Conservation (phyloP, 352 stramenopile species). For the Thalassiosira hispida region DNA sequence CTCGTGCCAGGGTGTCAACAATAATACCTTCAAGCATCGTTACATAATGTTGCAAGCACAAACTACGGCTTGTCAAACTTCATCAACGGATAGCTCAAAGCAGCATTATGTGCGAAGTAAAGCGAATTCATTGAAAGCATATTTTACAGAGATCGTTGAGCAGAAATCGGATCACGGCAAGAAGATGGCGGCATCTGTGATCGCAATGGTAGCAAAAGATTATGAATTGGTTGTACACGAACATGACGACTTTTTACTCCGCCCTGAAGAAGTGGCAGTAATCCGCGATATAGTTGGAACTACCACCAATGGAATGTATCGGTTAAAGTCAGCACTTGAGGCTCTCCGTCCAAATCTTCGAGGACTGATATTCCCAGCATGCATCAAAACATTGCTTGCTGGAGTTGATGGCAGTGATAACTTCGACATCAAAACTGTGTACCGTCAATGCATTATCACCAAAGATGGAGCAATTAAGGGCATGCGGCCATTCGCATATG, state of each 20-base stretch:
- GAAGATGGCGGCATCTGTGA: neutral
- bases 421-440: neutral
- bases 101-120: neutral
- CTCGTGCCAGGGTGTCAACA: neutral
- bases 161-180: neutral
- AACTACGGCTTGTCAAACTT: neutral
- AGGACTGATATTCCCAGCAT: neutral
- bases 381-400: slow-evolving; percentile 9
- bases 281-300: slow-evolving; percentile 4
- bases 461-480: slow-evolving; percentile 10
- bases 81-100: neutral
- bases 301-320: slow-evolving; percentile 6
- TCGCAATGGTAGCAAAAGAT: neutral
- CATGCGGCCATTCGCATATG: slow-evolving; percentile 7
- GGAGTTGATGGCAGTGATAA: slow-evolving; percentile 2
- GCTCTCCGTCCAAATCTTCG: neutral
- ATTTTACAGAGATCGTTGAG: slow-evolving; percentile 3
- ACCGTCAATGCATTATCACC: neutral
- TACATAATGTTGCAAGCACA: neutral
- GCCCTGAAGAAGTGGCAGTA: neutral
- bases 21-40: neutral
- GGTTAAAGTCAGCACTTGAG: slow-evolving; percentile 4
- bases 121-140: neutral
- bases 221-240: neutral
- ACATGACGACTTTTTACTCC: neutral